phyloP scores from a whole-genome alignment of 1,284 basidiomycete genomes.

The Cystobasidiaceae sp. region DNA sequence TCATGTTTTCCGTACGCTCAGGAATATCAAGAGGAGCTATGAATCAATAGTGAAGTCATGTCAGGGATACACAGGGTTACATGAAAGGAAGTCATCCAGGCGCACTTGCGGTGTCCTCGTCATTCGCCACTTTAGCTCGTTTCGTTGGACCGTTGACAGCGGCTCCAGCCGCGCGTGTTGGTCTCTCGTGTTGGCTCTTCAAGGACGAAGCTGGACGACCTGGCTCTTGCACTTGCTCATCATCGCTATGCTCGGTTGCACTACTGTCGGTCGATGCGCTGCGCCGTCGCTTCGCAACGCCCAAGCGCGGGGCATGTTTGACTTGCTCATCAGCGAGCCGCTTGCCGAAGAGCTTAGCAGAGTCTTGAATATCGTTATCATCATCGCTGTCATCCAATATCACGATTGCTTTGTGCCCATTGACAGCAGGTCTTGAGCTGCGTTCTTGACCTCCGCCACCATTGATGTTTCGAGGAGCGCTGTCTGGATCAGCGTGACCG shows the following conservation, averaged over 20 bases:
- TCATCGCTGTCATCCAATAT: no score
- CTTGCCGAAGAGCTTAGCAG: no score
- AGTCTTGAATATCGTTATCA: no score
- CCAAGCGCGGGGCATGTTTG: no score
- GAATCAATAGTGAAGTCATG: not conserved
- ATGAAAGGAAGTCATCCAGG: not conserved
- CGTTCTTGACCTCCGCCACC: not conserved
- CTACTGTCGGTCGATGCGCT: no score
- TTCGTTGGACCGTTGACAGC: not conserved
- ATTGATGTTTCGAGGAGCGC: not conserved
- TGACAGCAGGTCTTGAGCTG: not conserved
- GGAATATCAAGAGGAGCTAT: not conserved
- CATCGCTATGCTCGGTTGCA: no score
- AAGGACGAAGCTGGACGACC: no score
- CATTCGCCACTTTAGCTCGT: not conserved
- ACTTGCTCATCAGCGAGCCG: no score
- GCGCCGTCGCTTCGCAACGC: no score
- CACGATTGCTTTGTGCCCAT: no score
- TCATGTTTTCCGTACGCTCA: conserved; percentile 11
- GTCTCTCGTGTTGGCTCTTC: not conserved
- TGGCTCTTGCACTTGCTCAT: not conserved
- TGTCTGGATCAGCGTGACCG: not conserved
- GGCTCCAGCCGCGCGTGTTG: not conserved
- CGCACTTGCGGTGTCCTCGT: not conserved
- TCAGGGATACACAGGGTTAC: not conserved